Evolutionary conservation across 352 stramenopile genomes (phyloP).

Genomic region (Saprolegnia parasitica): DNA sequence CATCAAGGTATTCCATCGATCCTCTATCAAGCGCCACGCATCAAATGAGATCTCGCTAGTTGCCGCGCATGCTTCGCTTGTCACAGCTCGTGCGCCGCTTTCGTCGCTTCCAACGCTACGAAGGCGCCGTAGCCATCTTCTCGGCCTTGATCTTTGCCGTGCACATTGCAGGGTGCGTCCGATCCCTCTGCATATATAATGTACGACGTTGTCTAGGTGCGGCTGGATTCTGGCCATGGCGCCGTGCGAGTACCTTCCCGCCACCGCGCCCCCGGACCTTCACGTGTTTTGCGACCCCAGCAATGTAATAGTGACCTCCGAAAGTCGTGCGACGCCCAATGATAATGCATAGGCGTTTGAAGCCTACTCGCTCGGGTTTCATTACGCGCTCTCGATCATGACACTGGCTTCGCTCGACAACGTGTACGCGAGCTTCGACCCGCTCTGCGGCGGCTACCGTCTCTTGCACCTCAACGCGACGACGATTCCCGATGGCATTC

Average conservation of each 20-base stretch:
- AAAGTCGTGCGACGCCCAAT: too few relatives aligned
- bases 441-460: conserved; percentile 3
- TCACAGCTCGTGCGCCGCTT: conserved; percentile 23
- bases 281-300: not conserved
- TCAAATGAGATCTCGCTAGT: not conserved
- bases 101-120: conserved; percentile 18
- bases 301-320: too few relatives aligned
- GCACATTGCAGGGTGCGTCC: not conserved
- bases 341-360: not conserved
- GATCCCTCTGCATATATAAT: too few relatives aligned
- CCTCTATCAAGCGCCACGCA: not conserved
- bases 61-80: conserved; percentile 24
- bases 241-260: not conserved
- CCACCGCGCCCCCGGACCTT: not conserved
- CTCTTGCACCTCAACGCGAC: not conserved
- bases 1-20: conserved; percentile 23
- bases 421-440: not conserved
- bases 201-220: conserved; percentile 1
- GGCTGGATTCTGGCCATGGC: not conserved
- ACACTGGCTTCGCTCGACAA: not conserved
- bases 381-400: conserved; percentile 18
- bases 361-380: conserved; percentile 2
- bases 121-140: conserved; percentile 7
- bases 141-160: conserved; percentile 10
- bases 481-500: not conserved